phyloP scores from a whole-genome alignment of 139 green algal species.

The Picochlorum costavermella region DNA sequence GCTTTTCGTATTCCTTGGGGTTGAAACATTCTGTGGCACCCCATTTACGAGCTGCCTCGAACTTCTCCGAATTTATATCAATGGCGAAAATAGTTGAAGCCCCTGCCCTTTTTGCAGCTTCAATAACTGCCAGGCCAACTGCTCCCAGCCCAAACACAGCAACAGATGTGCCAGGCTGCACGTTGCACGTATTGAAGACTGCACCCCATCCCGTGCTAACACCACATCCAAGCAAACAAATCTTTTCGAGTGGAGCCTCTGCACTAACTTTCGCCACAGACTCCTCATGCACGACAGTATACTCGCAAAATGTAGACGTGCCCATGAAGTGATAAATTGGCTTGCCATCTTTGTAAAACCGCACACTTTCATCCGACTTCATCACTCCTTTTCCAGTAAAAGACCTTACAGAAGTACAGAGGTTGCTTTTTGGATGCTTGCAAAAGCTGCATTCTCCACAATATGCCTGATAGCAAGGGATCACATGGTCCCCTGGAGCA shows the following conservation, averaged over 20 bases:
- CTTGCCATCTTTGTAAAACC: constrained; percentile 78
- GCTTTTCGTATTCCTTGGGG: constrained; percentile 67
- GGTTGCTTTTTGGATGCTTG: constrained; percentile 53
- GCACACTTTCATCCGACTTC: constrained; percentile 68
- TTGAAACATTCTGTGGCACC: constrained; percentile 84
- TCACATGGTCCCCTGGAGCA: constrained; percentile 22
- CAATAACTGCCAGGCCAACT: constrained; percentile 84
- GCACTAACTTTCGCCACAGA: constrained; percentile 66
- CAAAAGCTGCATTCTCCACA: constrained; percentile 96
- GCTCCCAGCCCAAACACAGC: constrained; percentile 83
- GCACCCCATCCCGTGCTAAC: constrained; percentile 77
- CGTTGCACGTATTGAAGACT: constrained; percentile 91
- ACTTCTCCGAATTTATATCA: constrained; percentile 87
- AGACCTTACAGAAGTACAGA: constrained; percentile 48
- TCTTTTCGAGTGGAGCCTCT: constrained; percentile 64
- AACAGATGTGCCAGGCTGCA: constrained; percentile 71
- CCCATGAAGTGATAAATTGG: constrained; percentile 97
- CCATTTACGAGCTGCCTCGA: constrained; percentile 65
- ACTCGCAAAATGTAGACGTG: constrained; percentile 95
- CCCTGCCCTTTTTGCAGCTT: constrained; percentile 60
- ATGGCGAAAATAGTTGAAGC: constrained; percentile 85
- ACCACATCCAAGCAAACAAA: constrained; percentile 87
- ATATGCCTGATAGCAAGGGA: constrained; percentile 55
- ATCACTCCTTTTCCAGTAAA: constrained; percentile 92
- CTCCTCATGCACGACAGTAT: constrained; percentile 93